Evolutionary conservation across 2,329 filamentous ascomycete genomes (phyloP).

Genomic region (Colletotrichum australisinense): DNA sequence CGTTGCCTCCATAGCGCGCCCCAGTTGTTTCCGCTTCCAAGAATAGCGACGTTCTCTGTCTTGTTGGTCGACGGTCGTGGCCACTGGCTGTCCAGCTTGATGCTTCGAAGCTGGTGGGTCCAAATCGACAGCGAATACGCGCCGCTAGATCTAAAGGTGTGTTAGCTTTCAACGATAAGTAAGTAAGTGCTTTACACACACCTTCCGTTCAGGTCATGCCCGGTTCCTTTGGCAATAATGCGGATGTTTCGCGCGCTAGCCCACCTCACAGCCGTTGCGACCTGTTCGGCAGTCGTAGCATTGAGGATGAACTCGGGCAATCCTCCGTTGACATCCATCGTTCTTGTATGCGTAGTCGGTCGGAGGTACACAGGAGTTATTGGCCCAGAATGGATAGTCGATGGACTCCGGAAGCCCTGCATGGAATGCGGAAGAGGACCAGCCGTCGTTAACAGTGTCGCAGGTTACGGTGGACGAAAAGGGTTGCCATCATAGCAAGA

Average conservation of each 20-base stretch:
- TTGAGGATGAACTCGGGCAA: constrained; percentile 50
- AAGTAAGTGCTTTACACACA: constrained; percentile 51
- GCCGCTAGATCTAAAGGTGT: background rate
- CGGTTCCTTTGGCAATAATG: constrained; percentile 62
- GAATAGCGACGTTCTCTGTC: background rate
- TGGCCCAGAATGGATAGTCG: constrained; percentile 4
- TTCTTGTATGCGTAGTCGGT: background rate
- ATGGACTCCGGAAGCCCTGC: constrained; percentile 1
- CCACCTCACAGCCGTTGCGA: constrained; percentile 32
- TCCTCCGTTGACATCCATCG: constrained; percentile 44
- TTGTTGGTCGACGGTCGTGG: background rate
- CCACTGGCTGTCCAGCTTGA: background rate
- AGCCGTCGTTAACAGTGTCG: background rate
- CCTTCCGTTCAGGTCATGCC: constrained; percentile 66
- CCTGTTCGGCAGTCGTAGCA: constrained; percentile 45
- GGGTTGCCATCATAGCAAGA: background rate
- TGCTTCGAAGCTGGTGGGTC: constrained; percentile 29
- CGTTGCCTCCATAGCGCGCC: constrained; percentile 53
- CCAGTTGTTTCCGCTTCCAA: constrained; percentile 1
- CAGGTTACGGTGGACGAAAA: background rate
- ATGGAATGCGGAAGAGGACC: background rate
- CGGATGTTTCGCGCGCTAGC: constrained; percentile 53
- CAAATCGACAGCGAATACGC: constrained; percentile 36
- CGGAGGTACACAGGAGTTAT: constrained; percentile 1
- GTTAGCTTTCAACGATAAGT: background rate